Evolutionary conservation across 2,329 filamentous ascomycete genomes (phyloP).

Genomic region (Venturia carpophila): DNA sequence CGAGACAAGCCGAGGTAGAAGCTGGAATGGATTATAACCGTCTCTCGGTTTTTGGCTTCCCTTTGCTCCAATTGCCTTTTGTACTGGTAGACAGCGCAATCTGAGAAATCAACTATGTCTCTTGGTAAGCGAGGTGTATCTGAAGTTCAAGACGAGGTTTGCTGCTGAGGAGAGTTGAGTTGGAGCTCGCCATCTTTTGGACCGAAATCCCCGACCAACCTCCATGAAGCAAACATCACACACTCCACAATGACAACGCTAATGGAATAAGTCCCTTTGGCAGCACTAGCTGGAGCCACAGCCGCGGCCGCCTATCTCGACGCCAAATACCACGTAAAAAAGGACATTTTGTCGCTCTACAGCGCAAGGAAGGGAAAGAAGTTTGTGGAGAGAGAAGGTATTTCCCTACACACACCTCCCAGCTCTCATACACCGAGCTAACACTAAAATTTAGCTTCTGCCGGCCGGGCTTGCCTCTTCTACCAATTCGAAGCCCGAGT

Average conservation of each 20-base stretch:
- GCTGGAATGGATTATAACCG: neutral
- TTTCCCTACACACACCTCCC: constrained; percentile 25
- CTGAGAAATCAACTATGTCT: neutral
- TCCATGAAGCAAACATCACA: neutral
- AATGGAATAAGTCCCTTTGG: constrained; percentile 1
- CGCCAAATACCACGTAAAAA: constrained; percentile 58
- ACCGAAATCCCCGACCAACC: neutral
- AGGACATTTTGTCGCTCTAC: constrained; percentile 50
- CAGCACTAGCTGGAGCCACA: constrained; percentile 29
- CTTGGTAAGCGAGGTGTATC: neutral
- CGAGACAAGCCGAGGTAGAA: neutral
- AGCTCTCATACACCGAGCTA: constrained; percentile 16
- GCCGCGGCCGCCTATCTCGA: constrained; percentile 54
- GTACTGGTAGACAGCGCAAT: neutral
- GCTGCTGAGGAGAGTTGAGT: neutral
- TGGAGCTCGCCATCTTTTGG: neutral
- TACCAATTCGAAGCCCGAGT: constrained; percentile 56
- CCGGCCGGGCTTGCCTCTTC: constrained; percentile 49
- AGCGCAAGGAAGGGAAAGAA: constrained; percentile 37
- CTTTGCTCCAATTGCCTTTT: neutral
- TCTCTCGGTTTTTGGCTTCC: neutral
- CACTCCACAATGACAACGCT: neutral
- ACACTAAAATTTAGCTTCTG: neutral
- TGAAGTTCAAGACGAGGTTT: neutral
- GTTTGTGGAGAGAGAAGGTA: constrained; percentile 22